These are phyloP conservation scores for Alternaria ventricosa DNA, from an alignment of 2,329 filamentous ascomycete species.

Conservation along the genomic window DNA sequence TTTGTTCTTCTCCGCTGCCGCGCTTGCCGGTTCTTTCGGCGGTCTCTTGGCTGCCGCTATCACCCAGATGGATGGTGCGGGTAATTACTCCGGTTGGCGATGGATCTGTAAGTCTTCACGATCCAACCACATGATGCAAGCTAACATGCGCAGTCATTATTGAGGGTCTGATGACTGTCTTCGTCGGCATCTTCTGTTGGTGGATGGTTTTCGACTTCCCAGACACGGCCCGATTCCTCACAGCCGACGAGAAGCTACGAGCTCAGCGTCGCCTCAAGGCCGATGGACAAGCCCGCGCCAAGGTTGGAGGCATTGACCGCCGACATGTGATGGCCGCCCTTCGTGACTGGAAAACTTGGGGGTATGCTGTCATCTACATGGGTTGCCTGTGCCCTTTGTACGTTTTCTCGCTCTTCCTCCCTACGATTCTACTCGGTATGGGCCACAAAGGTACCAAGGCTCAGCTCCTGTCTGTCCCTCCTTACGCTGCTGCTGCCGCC, in stretches of 20 bases:
- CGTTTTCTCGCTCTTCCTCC: slow-evolving; percentile 48
- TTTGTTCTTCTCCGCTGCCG: slow-evolving; percentile 66
- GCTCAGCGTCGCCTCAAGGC: slow-evolving; percentile 70
- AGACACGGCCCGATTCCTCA: slow-evolving; percentile 64
- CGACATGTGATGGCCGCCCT: slow-evolving; percentile 53
- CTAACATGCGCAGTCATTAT: slow-evolving; percentile 41
- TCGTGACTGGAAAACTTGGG: slow-evolving; percentile 58
- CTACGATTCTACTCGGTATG: slow-evolving; percentile 57
- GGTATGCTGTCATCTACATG: slow-evolving; percentile 68
- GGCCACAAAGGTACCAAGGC: slow-evolving; percentile 66
- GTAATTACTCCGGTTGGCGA: slow-evolving; percentile 52
- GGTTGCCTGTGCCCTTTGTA: slow-evolving; percentile 59
- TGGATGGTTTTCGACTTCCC: slow-evolving; percentile 72
- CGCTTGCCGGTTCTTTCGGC: slow-evolving; percentile 66
- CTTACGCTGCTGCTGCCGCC: slow-evolving; percentile 74
- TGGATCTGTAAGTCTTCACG: slow-evolving; percentile 42
- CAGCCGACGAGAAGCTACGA: slow-evolving; percentile 58
- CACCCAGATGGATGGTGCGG: slow-evolving; percentile 64
- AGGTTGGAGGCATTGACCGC: slow-evolving; percentile 52
- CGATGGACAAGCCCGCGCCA: slow-evolving; percentile 71
- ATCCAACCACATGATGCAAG: neutral
- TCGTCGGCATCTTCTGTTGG: slow-evolving; percentile 49
- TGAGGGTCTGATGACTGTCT: slow-evolving; percentile 47
- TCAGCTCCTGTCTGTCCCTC: slow-evolving; percentile 77
- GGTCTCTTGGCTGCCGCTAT: slow-evolving; percentile 66